Evolutionary conservation across 352 stramenopile genomes (phyloP).

Genomic region (Thraustochytrium sp.): DNA sequence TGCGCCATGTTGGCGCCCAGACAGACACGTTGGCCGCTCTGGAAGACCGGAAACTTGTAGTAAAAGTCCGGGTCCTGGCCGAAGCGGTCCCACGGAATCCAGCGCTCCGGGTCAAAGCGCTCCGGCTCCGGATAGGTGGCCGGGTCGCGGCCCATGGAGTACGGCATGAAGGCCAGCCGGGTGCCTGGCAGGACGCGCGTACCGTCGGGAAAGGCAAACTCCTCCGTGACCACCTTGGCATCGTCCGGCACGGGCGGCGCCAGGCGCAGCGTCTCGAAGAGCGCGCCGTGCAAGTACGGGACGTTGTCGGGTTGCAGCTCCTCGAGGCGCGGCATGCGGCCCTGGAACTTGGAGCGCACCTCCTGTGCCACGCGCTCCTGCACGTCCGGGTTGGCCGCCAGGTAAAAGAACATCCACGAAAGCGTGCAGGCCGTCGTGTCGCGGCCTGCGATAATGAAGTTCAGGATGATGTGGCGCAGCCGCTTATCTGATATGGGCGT

Average conservation of each 20-base stretch:
- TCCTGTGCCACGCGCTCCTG: slow-evolving; percentile 19
- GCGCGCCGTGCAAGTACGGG: slow-evolving; percentile 51
- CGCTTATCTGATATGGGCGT: slow-evolving; percentile 41
- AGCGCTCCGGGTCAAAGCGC: slow-evolving; percentile 52
- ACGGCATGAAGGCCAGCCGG: slow-evolving; percentile 43
- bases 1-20: slow-evolving; percentile 65
- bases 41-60: slow-evolving; percentile 68
- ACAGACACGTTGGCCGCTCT: slow-evolving; percentile 63
- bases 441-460: slow-evolving; percentile 67
- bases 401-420: slow-evolving; percentile 63
- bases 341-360: not conserved
- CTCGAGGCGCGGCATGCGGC: not conserved
- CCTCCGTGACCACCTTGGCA: slow-evolving; percentile 44
- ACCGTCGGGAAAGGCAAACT: slow-evolving; percentile 51
- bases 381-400: slow-evolving; percentile 59
- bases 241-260: slow-evolving; percentile 51
- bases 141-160: slow-evolving; percentile 48
- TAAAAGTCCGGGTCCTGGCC: slow-evolving; percentile 48
- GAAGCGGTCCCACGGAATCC: slow-evolving; percentile 26
- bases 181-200: slow-evolving; percentile 47
- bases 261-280: slow-evolving; percentile 51
- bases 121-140: slow-evolving; percentile 45
- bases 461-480: slow-evolving; percentile 69
- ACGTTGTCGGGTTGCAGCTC: slow-evolving; percentile 49
- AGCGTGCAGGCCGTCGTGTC: slow-evolving; percentile 69